Conservation (phyloP, 2,329 filamentous ascomycete genomes). For the Colletotrichum lupini region DNA sequence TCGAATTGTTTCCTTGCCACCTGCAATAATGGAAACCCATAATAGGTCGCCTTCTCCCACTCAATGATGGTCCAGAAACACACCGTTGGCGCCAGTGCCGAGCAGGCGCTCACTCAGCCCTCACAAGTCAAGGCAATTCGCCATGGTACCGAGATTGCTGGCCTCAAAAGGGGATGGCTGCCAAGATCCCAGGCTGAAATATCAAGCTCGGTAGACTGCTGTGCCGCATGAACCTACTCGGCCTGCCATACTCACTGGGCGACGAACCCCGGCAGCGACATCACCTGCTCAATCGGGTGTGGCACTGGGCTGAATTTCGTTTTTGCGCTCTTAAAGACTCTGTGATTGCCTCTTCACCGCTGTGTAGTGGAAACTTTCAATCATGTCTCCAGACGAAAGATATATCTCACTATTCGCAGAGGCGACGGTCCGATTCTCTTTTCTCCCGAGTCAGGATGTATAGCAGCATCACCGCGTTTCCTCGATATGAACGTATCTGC, state of each 20-base stretch:
- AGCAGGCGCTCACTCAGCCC: background rate
- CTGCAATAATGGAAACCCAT: background rate
- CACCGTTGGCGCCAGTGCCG: background rate
- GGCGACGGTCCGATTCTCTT: background rate
- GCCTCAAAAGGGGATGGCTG: background rate
- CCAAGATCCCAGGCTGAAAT: background rate
- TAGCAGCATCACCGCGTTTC: background rate
- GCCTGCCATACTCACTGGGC: background rate
- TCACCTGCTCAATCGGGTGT: background rate
- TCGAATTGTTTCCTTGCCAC: background rate
- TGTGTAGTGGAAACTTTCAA: background rate
- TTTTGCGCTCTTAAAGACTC: background rate
- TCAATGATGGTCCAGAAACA: background rate
- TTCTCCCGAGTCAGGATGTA: background rate
- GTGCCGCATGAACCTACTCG: background rate
- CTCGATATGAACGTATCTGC: conserved; percentile 5
- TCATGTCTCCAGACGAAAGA: background rate
- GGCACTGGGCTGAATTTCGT: background rate
- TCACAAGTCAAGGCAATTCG: background rate
- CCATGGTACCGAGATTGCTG: background rate
- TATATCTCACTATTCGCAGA: background rate
- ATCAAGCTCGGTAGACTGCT: background rate
- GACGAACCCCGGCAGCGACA: background rate
- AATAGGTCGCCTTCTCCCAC: background rate
- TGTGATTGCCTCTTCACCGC: background rate